phyloP scores from a whole-genome alignment of 257 asterid species.

The Plantago ovata region DNA sequence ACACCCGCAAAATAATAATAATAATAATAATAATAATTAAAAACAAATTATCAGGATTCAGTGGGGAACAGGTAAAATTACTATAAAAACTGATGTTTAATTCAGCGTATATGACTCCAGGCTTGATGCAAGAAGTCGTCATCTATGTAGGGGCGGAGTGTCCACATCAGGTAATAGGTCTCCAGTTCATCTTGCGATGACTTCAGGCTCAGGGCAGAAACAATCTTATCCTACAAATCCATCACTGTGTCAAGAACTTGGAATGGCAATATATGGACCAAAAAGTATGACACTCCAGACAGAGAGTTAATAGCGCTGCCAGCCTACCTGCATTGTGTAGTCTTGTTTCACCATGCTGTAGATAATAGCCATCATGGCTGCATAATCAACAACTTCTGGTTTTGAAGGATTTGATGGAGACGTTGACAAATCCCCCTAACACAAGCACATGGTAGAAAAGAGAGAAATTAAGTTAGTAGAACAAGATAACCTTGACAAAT shows the following conservation, averaged over 20 bases:
- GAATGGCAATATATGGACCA: neutral
- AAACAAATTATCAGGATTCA: too few species aligned
- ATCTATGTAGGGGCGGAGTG: constrained; percentile 70
- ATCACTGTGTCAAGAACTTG: neutral
- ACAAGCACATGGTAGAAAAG: neutral
- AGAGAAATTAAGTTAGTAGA: neutral
- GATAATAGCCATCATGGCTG: constrained; percentile 54
- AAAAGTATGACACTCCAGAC: neutral
- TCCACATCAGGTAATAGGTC: constrained; percentile 86
- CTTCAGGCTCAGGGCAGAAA: constrained; percentile 60
- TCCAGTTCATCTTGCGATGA: constrained; percentile 67
- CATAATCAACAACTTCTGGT: constrained; percentile 49
- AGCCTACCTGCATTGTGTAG: constrained; percentile 86
- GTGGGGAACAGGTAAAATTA: neutral
- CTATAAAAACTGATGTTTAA: neutral
- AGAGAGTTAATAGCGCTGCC: too few species aligned
- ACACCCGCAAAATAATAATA: too few species aligned
- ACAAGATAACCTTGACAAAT: neutral
- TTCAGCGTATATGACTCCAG: constrained; percentile 50
- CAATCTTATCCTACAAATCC: constrained; percentile 52
- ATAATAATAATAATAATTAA: too few species aligned
- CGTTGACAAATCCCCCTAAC: constrained; percentile 32
- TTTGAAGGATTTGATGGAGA: constrained; percentile 25
- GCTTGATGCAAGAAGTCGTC: constrained; percentile 63
- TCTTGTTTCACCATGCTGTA: constrained; percentile 75